These are phyloP conservation scores for Penicillium frequentans DNA, from an alignment of 2,329 filamentous ascomycete species.

Conservation along the genomic window DNA sequence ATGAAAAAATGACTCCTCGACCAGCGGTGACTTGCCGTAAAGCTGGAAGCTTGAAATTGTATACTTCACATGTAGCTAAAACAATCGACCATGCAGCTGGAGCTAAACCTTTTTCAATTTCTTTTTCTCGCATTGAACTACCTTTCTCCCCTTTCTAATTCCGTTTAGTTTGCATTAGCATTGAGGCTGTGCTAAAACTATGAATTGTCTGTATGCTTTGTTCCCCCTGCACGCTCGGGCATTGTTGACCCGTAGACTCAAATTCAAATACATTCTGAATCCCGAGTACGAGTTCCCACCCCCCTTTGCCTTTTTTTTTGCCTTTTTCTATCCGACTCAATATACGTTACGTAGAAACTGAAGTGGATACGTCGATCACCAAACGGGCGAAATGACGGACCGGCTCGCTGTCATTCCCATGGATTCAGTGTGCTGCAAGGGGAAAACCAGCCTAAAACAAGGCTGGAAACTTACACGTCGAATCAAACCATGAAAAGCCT, in stretches of 20 bases:
- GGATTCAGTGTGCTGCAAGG: slow-evolving; percentile 18
- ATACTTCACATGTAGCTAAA: slow-evolving; percentile 14
- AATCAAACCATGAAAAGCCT: slow-evolving; percentile 4
- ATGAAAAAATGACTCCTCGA: slow-evolving; percentile 1
- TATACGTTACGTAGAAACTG: background rate
- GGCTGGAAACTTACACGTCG: slow-evolving; percentile 9
- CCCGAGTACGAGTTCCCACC: background rate
- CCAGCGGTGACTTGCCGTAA: background rate
- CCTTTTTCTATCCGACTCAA: background rate
- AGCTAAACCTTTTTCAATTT: background rate
- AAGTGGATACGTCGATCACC: slow-evolving; percentile 20
- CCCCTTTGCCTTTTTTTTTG: background rate
- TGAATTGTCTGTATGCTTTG: background rate
- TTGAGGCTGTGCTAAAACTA: background rate
- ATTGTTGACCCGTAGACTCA: background rate
- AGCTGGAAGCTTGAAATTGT: background rate
- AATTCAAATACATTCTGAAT: background rate
- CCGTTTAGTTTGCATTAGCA: background rate
- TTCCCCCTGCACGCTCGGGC: background rate
- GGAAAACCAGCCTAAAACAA: slow-evolving; percentile 2
- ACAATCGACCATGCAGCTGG: slow-evolving; percentile 14
- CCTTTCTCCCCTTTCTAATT: background rate
- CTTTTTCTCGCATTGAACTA: background rate
- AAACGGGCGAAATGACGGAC: slow-evolving; percentile 19
- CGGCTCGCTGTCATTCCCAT: slow-evolving; percentile 17